A percentile compares a stretch with the other conserved stretches of the same genome.
Evolutionary conservation across 2,329 filamentous ascomycete genomes (phyloP).

Genomic region (Myotisia sp.): DNA sequence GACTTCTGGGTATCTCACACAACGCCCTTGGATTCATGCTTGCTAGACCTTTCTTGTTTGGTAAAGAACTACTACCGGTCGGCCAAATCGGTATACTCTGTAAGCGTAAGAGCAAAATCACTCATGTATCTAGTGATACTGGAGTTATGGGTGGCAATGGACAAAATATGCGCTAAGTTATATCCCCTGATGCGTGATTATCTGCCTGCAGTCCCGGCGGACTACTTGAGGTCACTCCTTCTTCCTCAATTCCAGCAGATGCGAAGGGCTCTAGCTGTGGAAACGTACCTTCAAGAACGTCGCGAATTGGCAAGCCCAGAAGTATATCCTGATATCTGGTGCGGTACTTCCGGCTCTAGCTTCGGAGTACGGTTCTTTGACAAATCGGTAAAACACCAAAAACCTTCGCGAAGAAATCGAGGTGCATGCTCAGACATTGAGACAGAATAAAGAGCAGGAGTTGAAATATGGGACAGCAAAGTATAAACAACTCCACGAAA

Average conservation of each 20-base stretch:
- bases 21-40: constrained; percentile 40
- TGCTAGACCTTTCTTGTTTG: constrained; percentile 23
- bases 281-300: constrained; percentile 35
- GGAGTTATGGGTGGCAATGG: constrained; percentile 46
- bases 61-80: constrained; percentile 6
- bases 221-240: constrained; percentile 31
- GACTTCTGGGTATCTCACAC: too few species aligned
- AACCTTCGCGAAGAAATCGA: too few species aligned
- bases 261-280: constrained; percentile 31
- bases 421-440: too few species aligned
- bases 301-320: too few species aligned
- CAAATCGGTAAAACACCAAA: too few species aligned
- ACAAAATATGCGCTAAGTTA: constrained; percentile 30
- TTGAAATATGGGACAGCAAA: too few species aligned
- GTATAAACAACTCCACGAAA: too few species aligned
- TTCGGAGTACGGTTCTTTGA: too few species aligned
- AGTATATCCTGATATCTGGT: too few species aligned
- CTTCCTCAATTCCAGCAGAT: constrained; percentile 34
- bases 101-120: constrained; percentile 34
- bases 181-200: constrained; percentile 35
- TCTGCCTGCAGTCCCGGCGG: constrained; percentile 29
- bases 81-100: constrained; percentile 3
- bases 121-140: constrained; percentile 42
- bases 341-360: too few species aligned
- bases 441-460: too few species aligned